These are phyloP conservation scores for Nematocida ironsii DNA, from an alignment of 371 early-diverging fungal species.

Conservation along the genomic window DNA sequence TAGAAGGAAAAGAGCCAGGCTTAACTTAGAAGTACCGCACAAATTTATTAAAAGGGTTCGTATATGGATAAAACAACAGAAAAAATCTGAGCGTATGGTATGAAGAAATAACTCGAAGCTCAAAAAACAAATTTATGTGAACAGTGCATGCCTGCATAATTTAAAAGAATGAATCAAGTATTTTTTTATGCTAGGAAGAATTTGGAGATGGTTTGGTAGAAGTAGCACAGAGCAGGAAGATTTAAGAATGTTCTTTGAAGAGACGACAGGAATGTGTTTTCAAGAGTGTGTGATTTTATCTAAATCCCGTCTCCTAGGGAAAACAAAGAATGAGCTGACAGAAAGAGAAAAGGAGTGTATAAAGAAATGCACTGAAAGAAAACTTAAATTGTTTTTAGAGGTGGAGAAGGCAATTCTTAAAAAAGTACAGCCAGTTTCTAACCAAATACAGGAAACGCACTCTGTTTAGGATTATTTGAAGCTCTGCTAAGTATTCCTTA, in stretches of 20 bases:
- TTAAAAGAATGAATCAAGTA: not conserved
- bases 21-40: not conserved
- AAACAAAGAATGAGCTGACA: not conserved
- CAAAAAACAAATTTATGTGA: not conserved
- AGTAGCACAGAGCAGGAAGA: conserved; percentile 16
- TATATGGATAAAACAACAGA: not conserved
- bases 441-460: too few species aligned
- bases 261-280: conserved; percentile 38
- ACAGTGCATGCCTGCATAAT: not conserved
- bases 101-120: not conserved
- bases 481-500: not conserved
- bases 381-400: conserved; percentile 13
- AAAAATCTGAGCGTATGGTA: too few species aligned
- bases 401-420: conserved; percentile 19
- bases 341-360: conserved; percentile 37
- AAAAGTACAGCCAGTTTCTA: not conserved
- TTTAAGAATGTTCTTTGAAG: conserved; percentile 45
- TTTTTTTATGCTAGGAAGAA: conserved; percentile 6
- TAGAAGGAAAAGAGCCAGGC: not conserved
- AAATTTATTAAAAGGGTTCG: not conserved
- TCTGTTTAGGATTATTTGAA: not conserved
- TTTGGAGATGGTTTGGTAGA: conserved; percentile 6
- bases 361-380: not conserved
- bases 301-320: not conserved
- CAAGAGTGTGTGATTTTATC: conserved; percentile 15